phyloP scores from a whole-genome alignment of 2,329 filamentous ascomycete genomes.

The Aspergillus neoniger region DNA sequence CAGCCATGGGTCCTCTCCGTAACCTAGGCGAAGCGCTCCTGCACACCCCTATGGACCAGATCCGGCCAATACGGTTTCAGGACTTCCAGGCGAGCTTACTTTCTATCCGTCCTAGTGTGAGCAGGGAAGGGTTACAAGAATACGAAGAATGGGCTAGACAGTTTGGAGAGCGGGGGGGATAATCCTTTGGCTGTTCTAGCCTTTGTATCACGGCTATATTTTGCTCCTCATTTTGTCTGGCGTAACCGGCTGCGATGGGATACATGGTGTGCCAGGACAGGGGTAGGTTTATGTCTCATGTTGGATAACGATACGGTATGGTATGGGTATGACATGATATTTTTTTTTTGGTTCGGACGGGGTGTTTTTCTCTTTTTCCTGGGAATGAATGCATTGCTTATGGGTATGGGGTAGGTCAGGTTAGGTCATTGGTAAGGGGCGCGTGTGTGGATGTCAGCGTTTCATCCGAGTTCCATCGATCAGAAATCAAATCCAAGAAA shows the following conservation, averaged over 20 bases:
- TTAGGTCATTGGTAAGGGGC: too few relatives aligned
- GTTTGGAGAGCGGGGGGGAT: conserved; percentile 90
- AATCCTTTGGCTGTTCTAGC: conserved; percentile 6
- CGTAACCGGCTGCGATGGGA: background rate
- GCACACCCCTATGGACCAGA: conserved; percentile 91
- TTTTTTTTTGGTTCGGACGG: too few relatives aligned
- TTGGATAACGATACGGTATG: too few relatives aligned
- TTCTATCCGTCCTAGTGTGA: conserved; percentile 88
- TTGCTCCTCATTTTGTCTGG: background rate
- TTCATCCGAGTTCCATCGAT: too few relatives aligned
- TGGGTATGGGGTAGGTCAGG: too few relatives aligned
- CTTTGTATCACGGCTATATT: background rate
- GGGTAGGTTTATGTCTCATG: too few relatives aligned
- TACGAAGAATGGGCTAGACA: conserved; percentile 94
- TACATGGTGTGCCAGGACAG: too few relatives aligned
- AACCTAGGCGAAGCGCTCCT: conserved; percentile 87
- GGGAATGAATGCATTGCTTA: too few relatives aligned
- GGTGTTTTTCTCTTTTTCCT: too few relatives aligned
- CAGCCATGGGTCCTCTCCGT: conserved; percentile 92
- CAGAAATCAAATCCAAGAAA: too few relatives aligned
- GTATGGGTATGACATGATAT: too few relatives aligned
- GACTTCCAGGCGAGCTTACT: conserved; percentile 84
- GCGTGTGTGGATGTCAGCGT: too few relatives aligned
- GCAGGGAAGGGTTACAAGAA: conserved; percentile 76
- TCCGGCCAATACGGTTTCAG: conserved; percentile 76